Evolutionary conservation across 371 early-diverging fungal species (phyloP), one percentile per base, ranked within the genome.

Genomic region (Parasitella parasitica): DNA sequence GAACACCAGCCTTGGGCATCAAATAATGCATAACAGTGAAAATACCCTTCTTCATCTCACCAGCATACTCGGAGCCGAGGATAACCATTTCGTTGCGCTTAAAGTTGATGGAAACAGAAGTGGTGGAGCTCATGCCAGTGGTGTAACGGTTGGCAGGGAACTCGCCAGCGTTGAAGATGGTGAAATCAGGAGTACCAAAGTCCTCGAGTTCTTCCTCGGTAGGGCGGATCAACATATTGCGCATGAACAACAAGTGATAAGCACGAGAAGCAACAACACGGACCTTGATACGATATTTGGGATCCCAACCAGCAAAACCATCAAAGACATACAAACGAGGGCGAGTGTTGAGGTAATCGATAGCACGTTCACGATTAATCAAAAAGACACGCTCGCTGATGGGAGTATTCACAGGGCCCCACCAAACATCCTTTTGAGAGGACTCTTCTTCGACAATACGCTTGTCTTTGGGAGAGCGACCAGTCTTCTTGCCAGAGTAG

Each of bases 21-120:
- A 94, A 81, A 86, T 97, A 97, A 80, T 98, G 97, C 98, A 98
- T 97, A 57, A 98, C 96, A 43, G 97, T 96, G 81, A 98, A 97
- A 72, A 94, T 83, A 71, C 98, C 98, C 90, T 98, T 97, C 87
- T 97, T 98, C 98, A 98, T 98, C 84, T 98, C 98, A 66, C 98
- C 98, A 55, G 98, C 98, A 73, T 98, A 98, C 77, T 96, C 94
- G 59, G 97, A 92, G 56, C 98, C 98, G 32, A 98, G 86, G 61
- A 98, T 97, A 58, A 98, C 95, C 87, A 89, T 86, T 69, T 89
- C 89, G 6, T 69, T 70, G 57, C 84, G 85, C 68, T 90, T 88
- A 68, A 98, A 98, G 88, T 93, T 91, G 75, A 98, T 80, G 27
- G 95, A 84, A 48, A 98, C 91, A 48, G 91, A 91, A 58, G 98